Evolutionary conservation across 164 flowering plant species (phyloP), one percentile per base, ranked within the genome.

Genomic region (Warburgia ugandensis): DNA sequence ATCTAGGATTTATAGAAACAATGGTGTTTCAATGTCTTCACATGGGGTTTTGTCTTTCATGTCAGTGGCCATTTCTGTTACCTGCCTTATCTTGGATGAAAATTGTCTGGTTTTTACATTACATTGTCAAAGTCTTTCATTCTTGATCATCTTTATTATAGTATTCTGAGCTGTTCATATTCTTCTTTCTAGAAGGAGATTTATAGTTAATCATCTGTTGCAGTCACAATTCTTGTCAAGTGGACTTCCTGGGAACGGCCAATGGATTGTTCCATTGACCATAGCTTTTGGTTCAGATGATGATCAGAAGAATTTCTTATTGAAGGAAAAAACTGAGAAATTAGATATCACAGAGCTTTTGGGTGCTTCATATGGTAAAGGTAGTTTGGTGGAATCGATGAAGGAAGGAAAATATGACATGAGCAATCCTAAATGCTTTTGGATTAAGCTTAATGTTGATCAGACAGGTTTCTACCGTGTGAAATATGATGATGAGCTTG

Each of bases 381-480:
- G 21, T 9, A 16, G 39, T 22, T 45, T 20, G 22, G 10, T 19
- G 50, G 50, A 17, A 44, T 42, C 44, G 40, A 36, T 30, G 32
- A 36, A 54, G 52, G 47, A 40, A 22, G 49, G 32, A 44, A 37
- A 12, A 14, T 14, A 20, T 16, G 16, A 25, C 32, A 31, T 44
- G 55, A 51, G 16, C 14, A 17, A 26, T 45, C 40, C 54, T 25
- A 27, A 14, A 33, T 20, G 48, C 12, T 4, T 56, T 33, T 94
- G 99, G 96, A 71, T 89, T 42, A 94, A 94, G 58, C 39, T 94
- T 55, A 94, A 94, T 65, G 76, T 89, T 55, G 82, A 83, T 28
- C 99, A 89, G 64, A 52, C 90, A 40, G 97, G 96, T 50, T 94
- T 94, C 66, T 94, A 84, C 45, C 72, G 99, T 45, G 99, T 94